A percentile compares a stretch with the other conserved stretches of the same genome.
Conservation (phyloP, 305 asterid genomes). For the Solanum hybrid region DNA sequence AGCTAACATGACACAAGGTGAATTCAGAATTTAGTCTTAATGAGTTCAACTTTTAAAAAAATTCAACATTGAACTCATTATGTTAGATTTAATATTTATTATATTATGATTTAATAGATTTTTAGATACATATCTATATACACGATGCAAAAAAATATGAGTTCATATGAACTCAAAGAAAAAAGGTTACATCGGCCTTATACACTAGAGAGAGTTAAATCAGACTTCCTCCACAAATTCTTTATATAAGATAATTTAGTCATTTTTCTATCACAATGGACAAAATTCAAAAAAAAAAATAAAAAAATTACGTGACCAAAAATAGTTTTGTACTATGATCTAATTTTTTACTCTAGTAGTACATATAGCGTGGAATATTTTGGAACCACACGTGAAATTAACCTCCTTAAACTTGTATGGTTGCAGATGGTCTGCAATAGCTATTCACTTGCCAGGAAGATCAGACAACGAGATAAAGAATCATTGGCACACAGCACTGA, state of each 20-base stretch:
- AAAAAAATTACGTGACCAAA: background rate
- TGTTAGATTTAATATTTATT: background rate
- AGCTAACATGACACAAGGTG: background rate
- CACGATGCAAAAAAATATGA: background rate
- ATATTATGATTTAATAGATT: too few species aligned
- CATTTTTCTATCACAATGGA: background rate
- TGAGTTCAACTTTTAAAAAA: background rate
- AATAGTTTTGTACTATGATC: background rate
- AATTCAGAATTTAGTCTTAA: background rate
- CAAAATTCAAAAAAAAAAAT: too few species aligned
- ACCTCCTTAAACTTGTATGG: background rate
- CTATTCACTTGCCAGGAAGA: conserved; percentile 19
- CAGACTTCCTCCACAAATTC: background rate
- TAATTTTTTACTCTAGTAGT: background rate
- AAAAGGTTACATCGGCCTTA: background rate
- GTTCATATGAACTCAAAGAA: background rate
- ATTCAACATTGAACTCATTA: background rate
- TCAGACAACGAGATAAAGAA: conserved; percentile 22
- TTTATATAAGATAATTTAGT: background rate
- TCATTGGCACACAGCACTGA: conserved; percentile 13
- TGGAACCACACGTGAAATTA: background rate
- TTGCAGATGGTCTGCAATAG: conserved; percentile 21
- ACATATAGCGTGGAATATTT: too few species aligned
- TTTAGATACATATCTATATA: too few species aligned
- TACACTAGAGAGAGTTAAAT: background rate